Percentiles rank a stretch among this genome's conserved stretches.
Conservation (phyloP, 2,329 filamentous ascomycete species). For the Aureobasidium sp. region DNA sequence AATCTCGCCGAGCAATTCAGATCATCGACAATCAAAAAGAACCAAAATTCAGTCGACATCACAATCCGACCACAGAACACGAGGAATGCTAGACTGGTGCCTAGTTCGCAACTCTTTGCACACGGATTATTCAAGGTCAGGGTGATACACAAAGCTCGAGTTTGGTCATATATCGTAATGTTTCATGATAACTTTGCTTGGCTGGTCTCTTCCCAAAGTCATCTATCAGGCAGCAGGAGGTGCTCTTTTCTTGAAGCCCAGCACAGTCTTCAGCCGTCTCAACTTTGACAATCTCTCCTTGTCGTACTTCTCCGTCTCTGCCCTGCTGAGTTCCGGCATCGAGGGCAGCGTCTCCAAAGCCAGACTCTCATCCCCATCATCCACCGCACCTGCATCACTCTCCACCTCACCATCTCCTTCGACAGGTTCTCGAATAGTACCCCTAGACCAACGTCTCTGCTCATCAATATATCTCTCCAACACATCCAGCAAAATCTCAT, state of each 20-base stretch:
- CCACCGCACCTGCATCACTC: conserved; percentile 16
- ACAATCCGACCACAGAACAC: too few species aligned
- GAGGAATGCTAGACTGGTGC: too few species aligned
- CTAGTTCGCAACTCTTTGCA: too few species aligned
- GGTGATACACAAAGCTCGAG: neutral
- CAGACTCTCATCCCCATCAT: conserved; percentile 21
- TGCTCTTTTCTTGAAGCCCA: conserved; percentile 33
- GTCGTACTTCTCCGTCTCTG: conserved; percentile 35
- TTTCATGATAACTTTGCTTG: neutral
- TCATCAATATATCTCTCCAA: conserved; percentile 35
- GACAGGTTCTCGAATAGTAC: conserved; percentile 5
- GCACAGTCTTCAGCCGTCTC: conserved; percentile 37
- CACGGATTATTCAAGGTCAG: neutral
- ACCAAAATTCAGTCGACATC: too few species aligned
- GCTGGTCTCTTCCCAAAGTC: too few species aligned
- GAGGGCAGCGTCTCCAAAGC: conserved; percentile 3
- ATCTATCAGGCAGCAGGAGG: neutral
- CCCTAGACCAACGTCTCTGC: conserved; percentile 31
- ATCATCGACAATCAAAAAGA: too few species aligned
- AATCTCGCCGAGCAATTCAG: too few species aligned
- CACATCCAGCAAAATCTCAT: conserved; percentile 35
- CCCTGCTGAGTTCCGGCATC: conserved; percentile 24
- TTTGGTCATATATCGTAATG: neutral
- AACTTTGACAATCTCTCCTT: conserved; percentile 38
- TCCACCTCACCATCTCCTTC: neutral